These are phyloP conservation scores for Pythium biforme DNA, from an alignment of 352 stramenopile species.

Conservation along the genomic window DNA sequence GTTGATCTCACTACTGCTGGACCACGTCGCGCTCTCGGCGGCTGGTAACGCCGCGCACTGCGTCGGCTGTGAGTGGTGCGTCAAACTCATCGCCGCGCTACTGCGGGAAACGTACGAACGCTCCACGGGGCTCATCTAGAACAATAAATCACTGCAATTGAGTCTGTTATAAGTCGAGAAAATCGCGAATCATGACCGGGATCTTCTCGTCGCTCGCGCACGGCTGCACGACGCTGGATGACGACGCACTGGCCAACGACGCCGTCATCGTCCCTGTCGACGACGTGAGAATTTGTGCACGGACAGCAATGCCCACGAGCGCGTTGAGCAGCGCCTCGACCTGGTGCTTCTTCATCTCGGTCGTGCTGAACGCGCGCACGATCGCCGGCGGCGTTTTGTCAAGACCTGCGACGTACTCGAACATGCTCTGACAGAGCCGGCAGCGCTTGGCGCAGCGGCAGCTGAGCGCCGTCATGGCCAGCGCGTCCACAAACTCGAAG, in stretches of 20 bases:
- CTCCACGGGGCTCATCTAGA: conserved; percentile 10
- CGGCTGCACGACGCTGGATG: not conserved
- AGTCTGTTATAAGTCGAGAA: conserved; percentile 10
- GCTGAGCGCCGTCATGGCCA: conserved; percentile 8
- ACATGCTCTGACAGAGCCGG: conserved; percentile 20
- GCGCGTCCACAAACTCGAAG: conserved; percentile 13
- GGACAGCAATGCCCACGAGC: conserved; percentile 19
- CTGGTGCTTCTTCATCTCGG: conserved; percentile 15
- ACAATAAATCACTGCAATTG: not conserved
- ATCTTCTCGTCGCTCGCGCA: conserved; percentile 20
- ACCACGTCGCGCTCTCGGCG: not conserved
- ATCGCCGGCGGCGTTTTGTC: conserved; percentile 20
- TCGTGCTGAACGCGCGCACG: conserved; percentile 14
- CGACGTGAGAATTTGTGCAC: conserved; percentile 17
- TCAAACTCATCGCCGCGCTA: not conserved
- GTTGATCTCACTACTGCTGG: not conserved
- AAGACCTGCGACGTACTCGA: conserved; percentile 9
- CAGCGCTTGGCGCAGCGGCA: conserved; percentile 19
- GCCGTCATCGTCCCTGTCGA: not conserved
- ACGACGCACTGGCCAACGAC: not conserved
- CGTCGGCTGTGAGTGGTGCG: conserved; percentile 3
- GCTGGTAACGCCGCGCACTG: conserved; percentile 6
- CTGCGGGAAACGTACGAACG: conserved; percentile 3
- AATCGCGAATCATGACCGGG: conserved; percentile 8
- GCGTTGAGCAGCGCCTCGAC: conserved; percentile 16